Evolutionary conservation across 2,329 filamentous ascomycete genomes (phyloP).

Genomic region (Achaetomium macrosporum): DNA sequence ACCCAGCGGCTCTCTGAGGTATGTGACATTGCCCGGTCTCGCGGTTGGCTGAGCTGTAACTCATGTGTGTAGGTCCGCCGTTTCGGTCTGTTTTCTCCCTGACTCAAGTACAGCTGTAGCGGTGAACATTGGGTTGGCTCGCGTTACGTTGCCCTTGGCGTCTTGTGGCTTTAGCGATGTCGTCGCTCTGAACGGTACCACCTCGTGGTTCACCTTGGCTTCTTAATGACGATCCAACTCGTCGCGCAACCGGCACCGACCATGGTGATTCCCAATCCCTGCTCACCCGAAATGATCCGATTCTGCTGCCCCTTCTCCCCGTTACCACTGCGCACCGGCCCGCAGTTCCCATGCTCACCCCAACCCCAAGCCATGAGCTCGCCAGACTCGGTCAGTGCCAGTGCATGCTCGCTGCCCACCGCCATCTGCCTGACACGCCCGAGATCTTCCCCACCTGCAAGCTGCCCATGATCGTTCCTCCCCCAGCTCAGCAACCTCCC

Average conservation of each 20-base stretch:
- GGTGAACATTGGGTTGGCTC: not conserved
- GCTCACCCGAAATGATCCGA: constrained; percentile 55
- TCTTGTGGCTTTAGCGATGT: not conserved
- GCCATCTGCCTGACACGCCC: constrained; percentile 59
- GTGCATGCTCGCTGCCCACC: constrained; percentile 83
- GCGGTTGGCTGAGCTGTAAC: constrained; percentile 10
- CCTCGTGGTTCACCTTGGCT: constrained; percentile 15
- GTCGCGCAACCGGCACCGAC: constrained; percentile 88
- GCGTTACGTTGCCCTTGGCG: not conserved
- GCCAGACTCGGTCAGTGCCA: constrained; percentile 61
- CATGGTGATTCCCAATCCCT: constrained; percentile 45
- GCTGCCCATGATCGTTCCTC: constrained; percentile 76
- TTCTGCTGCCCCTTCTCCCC: constrained; percentile 67
- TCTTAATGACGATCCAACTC: constrained; percentile 62
- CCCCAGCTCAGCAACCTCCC: constrained; percentile 69
- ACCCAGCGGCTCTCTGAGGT: constrained; percentile 71
- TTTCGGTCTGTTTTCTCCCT: constrained; percentile 31
- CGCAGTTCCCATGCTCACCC: constrained; percentile 97
- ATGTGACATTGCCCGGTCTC: constrained; percentile 22
- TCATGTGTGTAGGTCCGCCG: constrained; percentile 24
- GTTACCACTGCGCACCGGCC: constrained; percentile 56
- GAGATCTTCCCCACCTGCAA: constrained; percentile 55
- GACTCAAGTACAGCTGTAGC: not conserved
- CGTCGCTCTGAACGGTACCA: not conserved
- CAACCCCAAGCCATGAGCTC: constrained; percentile 85